These are phyloP conservation scores for Ogataea dorogensis DNA, from an alignment of 805 yeast genomes.

Conservation along the genomic window DNA sequence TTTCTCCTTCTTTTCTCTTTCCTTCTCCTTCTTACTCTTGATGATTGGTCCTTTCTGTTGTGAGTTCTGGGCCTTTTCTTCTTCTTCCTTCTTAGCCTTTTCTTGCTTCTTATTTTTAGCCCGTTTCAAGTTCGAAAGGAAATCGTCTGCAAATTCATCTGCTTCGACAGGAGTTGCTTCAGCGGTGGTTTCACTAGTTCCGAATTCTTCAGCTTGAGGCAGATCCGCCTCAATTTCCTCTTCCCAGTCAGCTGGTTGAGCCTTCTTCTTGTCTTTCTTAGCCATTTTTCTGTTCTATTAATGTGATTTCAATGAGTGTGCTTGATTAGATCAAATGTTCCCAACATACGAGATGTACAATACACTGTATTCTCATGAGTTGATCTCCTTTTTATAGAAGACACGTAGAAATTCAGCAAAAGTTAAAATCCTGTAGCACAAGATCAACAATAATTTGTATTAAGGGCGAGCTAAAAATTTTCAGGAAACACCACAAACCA, in stretches of 20 bases:
- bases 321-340: constrained; percentile 13
- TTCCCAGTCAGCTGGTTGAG: constrained; percentile 77
- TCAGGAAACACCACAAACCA: constrained; percentile 20
- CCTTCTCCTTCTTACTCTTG: constrained; percentile 90
- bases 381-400: constrained; percentile 4
- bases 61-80: constrained; percentile 36
- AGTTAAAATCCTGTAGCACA: constrained; percentile 7
- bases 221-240: constrained; percentile 59
- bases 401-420: constrained; percentile 1
- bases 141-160: constrained; percentile 58
- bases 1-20: constrained; percentile 90
- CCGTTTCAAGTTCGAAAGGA: constrained; percentile 78
- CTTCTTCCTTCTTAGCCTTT: constrained; percentile 61
- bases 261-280: constrained; percentile 60
- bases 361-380: constrained; percentile 13
- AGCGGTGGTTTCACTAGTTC: constrained; percentile 42
- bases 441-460: constrained; percentile 1
- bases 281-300: constrained; percentile 39
- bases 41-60: constrained; percentile 56
- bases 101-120: constrained; percentile 76
- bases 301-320: constrained; percentile 9
- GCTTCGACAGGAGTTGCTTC: constrained; percentile 35
- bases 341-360: constrained; percentile 17
- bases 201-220: constrained; percentile 54
- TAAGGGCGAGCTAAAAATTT: constrained; percentile 15